Base-by-base conservation (phyloP, 305 asterid genomes). In the Coffea humblotiana region DNA sequence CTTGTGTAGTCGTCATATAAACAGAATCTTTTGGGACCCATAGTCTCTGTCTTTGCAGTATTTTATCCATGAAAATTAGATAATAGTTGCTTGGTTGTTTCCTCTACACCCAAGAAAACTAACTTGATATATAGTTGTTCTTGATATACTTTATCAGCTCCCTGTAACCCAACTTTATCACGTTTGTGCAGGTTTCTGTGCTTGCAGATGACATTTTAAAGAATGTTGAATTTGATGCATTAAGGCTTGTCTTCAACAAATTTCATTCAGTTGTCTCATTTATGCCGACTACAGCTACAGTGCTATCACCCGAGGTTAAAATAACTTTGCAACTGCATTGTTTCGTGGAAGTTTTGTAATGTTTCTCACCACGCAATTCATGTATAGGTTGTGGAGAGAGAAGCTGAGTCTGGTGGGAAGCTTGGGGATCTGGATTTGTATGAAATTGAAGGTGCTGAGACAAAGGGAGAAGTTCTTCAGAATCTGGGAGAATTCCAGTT, bases 381-480 rank as follows among this genome's bases (percentile, higher is more conserved):
- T 81, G 43, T 80, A 74, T 83, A 96, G 98, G 71, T 88, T 70
- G 90, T 94, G 72, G 99, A 96, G 89, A 94, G 92, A 86, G 99
- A 96, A 85, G 87, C 96, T 84, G 98, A 94, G 89, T 85, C 95
- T 79, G 99, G 97, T 75, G 99, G 99, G 77, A 91, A 86, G 86
- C 96, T 94, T 48, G 97, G 97, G 80, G 97, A 94, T 37, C 82
- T 96, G 87, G 98, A 96, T 83, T 87, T 86, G 4, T 96, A 96
- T 80, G 99, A 96, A 85, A 87, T 90, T 84, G 99, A 96, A 90
- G 99, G 99, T 48, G 98, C 95, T 71, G 98, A 96, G 84, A 85
- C 98, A 52, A 96, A 94, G 96, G 87, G 92, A 21, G 98, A 94
- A 91, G 86, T 96, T 83, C 98, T 94, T 83, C 99, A 94, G 85